Evolutionary conservation across 1,284 basidiomycete species (phyloP), one percentile per base, ranked within the genome.

Genomic region (Papiliotrema terrestris): DNA sequence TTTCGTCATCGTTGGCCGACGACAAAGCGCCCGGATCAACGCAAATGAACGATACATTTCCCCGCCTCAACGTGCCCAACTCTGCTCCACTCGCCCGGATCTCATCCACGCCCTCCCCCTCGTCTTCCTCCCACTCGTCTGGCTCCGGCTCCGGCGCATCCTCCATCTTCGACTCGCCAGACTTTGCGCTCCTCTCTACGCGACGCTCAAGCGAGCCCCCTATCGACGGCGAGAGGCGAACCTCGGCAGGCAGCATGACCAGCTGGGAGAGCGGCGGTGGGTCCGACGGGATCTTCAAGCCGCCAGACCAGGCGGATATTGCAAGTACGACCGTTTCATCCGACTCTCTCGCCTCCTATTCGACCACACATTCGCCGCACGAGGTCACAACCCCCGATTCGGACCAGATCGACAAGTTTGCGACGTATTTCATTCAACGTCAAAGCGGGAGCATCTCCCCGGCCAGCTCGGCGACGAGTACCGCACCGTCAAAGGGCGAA

Each of bases 401-500:
- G 2, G 48, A 49, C 25, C 29, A 39, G 23, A 43, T 29, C 22
- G 19, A 51, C 39, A 9, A 32, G 11, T 48, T 49, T 23, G 23
- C 36, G 4, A 36, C 32, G 19, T 55, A 37, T 38, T 26, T 54
- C 41, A 22, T 45, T 19, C 38, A 19, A 26, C 46, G 46, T 13
- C 29, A 32, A 11, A 35, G 47, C 44, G 48, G 36, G 19, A 44
- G 43, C 37, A n/a, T 42, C 37, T 66, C 66, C 13, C 65, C 66
- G 2, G 47, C 61, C 6, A 56, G 58, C 41, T 69, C 67, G 3
- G 57, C 61, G 4, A 55, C 63, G 4, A 62, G 60, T 37, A 62
- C 63, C 3, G 56, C 62, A 14, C 55, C 49, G 8, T 63, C 62
- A 9, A 66, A 63, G 41, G 67, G 58, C 13, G 66, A 61, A 25